Evolutionary conservation across 106 monocot species (phyloP), one percentile per base, ranked within the genome.

Genomic region (Vanilla planifolia): DNA sequence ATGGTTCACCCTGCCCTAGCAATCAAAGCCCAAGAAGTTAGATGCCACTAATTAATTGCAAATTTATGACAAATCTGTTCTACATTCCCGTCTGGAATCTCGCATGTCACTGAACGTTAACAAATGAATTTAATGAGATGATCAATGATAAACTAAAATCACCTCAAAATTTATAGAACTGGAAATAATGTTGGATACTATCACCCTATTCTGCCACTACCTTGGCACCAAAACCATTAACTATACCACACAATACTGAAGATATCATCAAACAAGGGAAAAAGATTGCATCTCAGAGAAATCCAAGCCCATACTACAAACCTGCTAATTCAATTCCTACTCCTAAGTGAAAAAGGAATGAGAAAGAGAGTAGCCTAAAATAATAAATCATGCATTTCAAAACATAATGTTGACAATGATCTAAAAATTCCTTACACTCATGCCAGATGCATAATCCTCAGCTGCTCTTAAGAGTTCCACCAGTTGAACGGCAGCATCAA

Each of bases 401-500:
- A 26, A 10, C 11, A 24, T 50, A 50, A 3, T 40, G 25, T 19
- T 7, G 33, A 23, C 14, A 51, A 53, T 5, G 19, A 36, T 11
- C 3, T 45, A 14, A 47, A 46, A 25, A 21, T 45, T 36, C 8
- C 70, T 48, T 84, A 95, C 96, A 86, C 77, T 84, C 91, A 87
- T 87, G 58, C 84, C 96, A 32, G 86, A 69, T 53, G 73, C 87
- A 70, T 96, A 96, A 75, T 96, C 96, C 76, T 96, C 96, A 53
- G 91, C 90, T 45, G 96, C 90, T 64, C 96, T 77, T 42, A 96
- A 91, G 51, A 96, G 91, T 77, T 96, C 96, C 25, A 96, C 96
- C 39, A 96, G 84, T 73, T 96, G 96, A 16, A 96, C 96, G 39
- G 96, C 96, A 34, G 96, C 96, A 76, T 96, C 96, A 60, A 96